phyloP scores from a whole-genome alignment of 1,139 yeast genomes.

The Taphrina populina region DNA sequence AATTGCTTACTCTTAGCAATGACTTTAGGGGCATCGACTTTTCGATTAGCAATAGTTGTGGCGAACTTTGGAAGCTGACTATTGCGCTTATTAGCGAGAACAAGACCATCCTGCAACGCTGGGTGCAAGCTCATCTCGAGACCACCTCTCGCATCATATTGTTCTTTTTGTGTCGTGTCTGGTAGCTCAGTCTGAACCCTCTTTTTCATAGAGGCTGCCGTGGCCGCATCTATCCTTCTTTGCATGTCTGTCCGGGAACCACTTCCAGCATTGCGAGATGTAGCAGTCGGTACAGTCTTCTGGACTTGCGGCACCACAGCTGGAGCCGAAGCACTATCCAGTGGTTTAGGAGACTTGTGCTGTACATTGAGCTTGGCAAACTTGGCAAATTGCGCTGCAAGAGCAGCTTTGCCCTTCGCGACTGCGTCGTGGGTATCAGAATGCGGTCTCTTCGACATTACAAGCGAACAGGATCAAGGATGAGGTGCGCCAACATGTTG shows the following conservation, averaged over 20 bases:
- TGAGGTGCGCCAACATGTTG: too few species aligned
- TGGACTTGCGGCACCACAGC: background rate
- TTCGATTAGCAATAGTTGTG: slow-evolving; percentile 20
- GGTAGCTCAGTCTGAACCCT: too few species aligned
- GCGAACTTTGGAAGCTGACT: slow-evolving; percentile 34
- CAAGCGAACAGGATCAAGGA: too few species aligned
- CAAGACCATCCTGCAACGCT: slow-evolving; percentile 37
- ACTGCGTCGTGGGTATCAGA: slow-evolving; percentile 21
- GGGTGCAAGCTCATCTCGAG: slow-evolving; percentile 41
- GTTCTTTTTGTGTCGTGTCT: slow-evolving; percentile 2
- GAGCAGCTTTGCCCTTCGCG: slow-evolving; percentile 27
- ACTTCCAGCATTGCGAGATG: background rate
- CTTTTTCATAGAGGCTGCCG: slow-evolving; percentile 4
- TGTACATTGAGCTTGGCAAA: slow-evolving; percentile 19
- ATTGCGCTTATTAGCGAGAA: slow-evolving; percentile 11
- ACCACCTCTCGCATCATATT: slow-evolving; percentile 39
- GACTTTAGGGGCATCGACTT: slow-evolving; percentile 32
- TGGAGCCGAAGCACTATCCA: background rate
- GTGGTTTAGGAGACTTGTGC: slow-evolving; percentile 20
- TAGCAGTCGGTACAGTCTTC: background rate
- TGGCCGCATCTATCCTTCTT: slow-evolving; percentile 29
- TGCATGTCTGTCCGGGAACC: slow-evolving; percentile 8
- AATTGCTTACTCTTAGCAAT: slow-evolving; percentile 35
- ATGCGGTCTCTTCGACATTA: slow-evolving; percentile 22
- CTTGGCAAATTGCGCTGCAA: slow-evolving; percentile 27